phyloP scores from a whole-genome alignment of 768 basidiomycete species.

The Ramaria rubella region DNA sequence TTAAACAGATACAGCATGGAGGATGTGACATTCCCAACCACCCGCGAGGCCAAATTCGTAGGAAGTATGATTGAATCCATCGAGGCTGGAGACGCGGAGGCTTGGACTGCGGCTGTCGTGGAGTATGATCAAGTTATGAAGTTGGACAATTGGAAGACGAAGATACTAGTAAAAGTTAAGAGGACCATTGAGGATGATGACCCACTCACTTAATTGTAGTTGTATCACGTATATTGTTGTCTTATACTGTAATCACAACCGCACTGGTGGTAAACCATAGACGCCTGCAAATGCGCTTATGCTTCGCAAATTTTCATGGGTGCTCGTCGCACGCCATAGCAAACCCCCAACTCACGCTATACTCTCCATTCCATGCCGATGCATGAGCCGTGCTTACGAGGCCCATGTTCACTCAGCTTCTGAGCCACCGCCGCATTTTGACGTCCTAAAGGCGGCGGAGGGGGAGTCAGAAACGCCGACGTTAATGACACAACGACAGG shows the following conservation, averaged over 20 bases:
- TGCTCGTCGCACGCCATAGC: background rate
- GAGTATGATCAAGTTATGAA: constrained; percentile 91
- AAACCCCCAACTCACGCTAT: background rate
- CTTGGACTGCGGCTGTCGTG: constrained; percentile 77
- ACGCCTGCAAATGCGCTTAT: background rate
- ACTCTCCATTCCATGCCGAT: background rate
- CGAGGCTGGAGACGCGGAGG: constrained; percentile 61
- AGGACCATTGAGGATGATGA: constrained; percentile 60
- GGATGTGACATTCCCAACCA: constrained; percentile 24
- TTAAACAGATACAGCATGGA: constrained; percentile 69
- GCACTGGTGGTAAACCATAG: no score
- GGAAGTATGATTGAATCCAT: constrained; percentile 71
- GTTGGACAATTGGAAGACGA: constrained; percentile 95
- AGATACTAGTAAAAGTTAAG: constrained; percentile 86
- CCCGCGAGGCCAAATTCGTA: constrained; percentile 71
- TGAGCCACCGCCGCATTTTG: background rate
- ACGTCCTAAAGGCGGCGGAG: no score
- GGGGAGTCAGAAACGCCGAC: no score
- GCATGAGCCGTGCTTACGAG: background rate
- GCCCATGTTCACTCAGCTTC: background rate
- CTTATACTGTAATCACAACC: no score
- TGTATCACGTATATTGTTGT: no score
- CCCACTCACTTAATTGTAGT: constrained; percentile 17
- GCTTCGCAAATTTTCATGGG: constrained; percentile 6
- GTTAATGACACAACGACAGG: background rate